Percentiles rank a stretch among this genome's conserved stretches.
Evolutionary conservation across 495 filamentous ascomycete genomes (phyloP).

Genomic region (Clavariopsis aquatica): DNA sequence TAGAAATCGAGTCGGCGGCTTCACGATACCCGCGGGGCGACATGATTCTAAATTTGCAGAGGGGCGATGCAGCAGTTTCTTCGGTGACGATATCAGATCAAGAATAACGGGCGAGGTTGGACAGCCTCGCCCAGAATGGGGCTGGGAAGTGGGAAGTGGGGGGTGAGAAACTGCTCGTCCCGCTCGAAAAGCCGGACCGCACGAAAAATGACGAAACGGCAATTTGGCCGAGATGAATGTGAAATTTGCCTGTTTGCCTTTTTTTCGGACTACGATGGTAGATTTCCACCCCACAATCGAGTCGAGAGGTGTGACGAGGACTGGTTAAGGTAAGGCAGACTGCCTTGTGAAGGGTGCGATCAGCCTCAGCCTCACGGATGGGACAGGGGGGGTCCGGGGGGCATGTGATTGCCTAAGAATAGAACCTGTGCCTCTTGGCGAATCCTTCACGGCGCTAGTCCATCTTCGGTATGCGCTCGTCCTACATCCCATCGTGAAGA

Average conservation of each 20-base stretch:
- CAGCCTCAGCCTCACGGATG: conserved; percentile 22
- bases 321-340: conserved; percentile 21
- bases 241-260: conserved; percentile 7
- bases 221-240: conserved; percentile 3
- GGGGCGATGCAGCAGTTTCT: not conserved
- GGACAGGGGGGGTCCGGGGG: not conserved
- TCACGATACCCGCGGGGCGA: not conserved
- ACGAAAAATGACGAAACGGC: not conserved
- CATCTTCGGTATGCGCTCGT: not conserved
- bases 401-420: conserved; percentile 19
- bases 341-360: conserved; percentile 7
- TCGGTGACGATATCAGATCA: not conserved
- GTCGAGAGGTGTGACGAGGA: not conserved
- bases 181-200: not conserved
- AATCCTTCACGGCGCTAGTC: not conserved
- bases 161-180: not conserved
- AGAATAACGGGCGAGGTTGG: not conserved
- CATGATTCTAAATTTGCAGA: not conserved
- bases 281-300: not conserved
- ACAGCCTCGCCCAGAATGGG: not conserved
- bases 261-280: conserved; percentile 9
- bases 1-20: not conserved
- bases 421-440: conserved; percentile 12
- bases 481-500: conserved; percentile 10
- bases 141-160: not conserved